A percentile compares a stretch with the other conserved stretches of the same genome.
These are phyloP conservation scores for Spizellomyces sp. DNA, from an alignment of 192 early-diverging fungal genomes.

Conservation along the genomic window DNA sequence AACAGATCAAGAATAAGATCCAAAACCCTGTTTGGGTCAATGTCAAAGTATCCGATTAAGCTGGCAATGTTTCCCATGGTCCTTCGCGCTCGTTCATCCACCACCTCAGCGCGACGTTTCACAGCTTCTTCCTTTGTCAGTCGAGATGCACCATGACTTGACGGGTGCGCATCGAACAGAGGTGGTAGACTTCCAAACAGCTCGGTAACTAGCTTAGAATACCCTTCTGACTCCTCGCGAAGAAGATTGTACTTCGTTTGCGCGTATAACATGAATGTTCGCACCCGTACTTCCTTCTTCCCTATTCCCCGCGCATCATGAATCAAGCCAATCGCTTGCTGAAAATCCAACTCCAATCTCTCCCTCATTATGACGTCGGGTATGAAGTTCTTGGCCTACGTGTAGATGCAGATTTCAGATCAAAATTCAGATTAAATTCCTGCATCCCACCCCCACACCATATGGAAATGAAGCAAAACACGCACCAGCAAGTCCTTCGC, in stretches of 20 bases:
- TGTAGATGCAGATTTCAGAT: not conserved
- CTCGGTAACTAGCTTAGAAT: conserved; percentile 70
- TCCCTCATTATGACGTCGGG: conserved; percentile 53
- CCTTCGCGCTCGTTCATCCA: conserved; percentile 16
- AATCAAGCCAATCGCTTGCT: conserved; percentile 56
- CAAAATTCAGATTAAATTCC: no score
- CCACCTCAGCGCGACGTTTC: conserved; percentile 8
- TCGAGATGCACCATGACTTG: not conserved
- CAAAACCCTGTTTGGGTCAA: conserved; percentile 84
- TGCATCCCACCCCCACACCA: not conserved
- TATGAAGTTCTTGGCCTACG: conserved; percentile 35
- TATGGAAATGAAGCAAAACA: not conserved
- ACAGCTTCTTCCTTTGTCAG: conserved; percentile 7
- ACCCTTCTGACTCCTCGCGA: conserved; percentile 81
- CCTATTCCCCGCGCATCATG: conserved; percentile 35
- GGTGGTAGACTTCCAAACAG: conserved; percentile 45
- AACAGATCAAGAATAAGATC: conserved; percentile 79
- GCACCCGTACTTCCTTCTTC: conserved; percentile 54
- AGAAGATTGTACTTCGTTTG: conserved; percentile 84
- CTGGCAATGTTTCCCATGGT: conserved; percentile 51
- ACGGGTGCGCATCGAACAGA: conserved; percentile 14
- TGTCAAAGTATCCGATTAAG: conserved; percentile 72
- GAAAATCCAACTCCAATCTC: conserved; percentile 56
- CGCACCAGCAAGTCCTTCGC: conserved; percentile 25
- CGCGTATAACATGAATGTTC: conserved; percentile 64